A percentile compares a stretch with the other conserved stretches of the same genome.
phyloP scores from a whole-genome alignment of 2,329 filamentous ascomycete species.

The Sclerotinia glacialis region DNA sequence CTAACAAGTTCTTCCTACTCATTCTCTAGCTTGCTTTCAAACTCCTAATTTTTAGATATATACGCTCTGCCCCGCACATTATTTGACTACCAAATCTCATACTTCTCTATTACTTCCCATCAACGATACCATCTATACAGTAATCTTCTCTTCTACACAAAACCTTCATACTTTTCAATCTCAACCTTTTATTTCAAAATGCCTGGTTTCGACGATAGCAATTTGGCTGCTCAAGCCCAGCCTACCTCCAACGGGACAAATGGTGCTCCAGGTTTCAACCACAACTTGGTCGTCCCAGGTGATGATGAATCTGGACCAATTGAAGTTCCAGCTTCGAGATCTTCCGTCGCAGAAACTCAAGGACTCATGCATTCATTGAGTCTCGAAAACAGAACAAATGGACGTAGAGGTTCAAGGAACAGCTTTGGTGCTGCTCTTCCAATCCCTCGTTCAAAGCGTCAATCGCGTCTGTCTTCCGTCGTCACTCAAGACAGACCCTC shows the following conservation, averaged over 20 bases:
- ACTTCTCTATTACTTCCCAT: background rate
- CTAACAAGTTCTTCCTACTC: slow-evolving; percentile 25
- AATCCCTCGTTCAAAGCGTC: slow-evolving; percentile 68
- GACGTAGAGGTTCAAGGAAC: slow-evolving; percentile 68
- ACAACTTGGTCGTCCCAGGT: slow-evolving; percentile 19
- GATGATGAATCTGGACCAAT: slow-evolving; percentile 45
- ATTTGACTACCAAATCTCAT: background rate
- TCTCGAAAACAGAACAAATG: slow-evolving; percentile 53
- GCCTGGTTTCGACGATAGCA: slow-evolving; percentile 58
- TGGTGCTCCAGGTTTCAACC: slow-evolving; percentile 19
- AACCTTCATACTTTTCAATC: background rate
- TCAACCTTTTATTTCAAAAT: slow-evolving; percentile 44
- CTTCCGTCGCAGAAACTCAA: slow-evolving; percentile 64
- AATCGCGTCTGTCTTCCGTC: slow-evolving; percentile 64
- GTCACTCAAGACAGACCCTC: slow-evolving; percentile 47
- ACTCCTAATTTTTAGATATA: slow-evolving; percentile 32
- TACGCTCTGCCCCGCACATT: slow-evolving; percentile 24
- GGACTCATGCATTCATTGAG: slow-evolving; percentile 73
- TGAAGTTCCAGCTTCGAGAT: slow-evolving; percentile 67
- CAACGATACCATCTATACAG: background rate
- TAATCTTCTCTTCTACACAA: background rate
- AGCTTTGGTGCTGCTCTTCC: slow-evolving; percentile 71
- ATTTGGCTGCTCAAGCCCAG: slow-evolving; percentile 46
- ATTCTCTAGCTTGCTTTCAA: slow-evolving; percentile 36
- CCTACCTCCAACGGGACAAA: slow-evolving; percentile 25